Base-by-base conservation (phyloP, 163 green algal genomes). In the Scenedesmus sp. region DNA sequence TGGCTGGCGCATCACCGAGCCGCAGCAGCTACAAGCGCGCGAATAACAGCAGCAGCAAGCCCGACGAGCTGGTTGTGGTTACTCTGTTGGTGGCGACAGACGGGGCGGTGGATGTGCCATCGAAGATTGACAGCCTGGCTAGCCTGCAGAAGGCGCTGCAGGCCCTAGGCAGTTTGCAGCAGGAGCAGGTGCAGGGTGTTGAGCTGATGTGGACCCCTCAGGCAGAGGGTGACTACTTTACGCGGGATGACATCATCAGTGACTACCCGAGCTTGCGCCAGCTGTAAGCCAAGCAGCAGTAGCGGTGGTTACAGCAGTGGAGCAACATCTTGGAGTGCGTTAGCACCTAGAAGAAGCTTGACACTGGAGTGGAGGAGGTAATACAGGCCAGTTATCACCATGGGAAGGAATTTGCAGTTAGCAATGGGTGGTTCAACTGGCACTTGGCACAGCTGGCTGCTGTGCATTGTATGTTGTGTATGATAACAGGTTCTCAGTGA, bases 161-260 rank as follows among this genome's bases (percentile, higher is more conserved):
- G 26, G 42, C 76, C 16, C 91, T 98, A 18, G 96, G 95, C 20
- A 90, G 90, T 16, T 42, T 98, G 33, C 80, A 85, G 12, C 44
- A 73, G 33, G 88, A 94, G 7, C 22, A 95, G 86, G 87, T 91
- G 37, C 42, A 87, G 53, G 87, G 87, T 37, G 97, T 99, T 70
- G 97, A 99, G 94, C 91, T 99, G 46, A 90, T 99, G 90, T 99
- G 97, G 97, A 98, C 97, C 6, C 97, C 97, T 43, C 91, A 93
- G 82, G 87, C 91, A 30, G 96, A 97, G 73, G 92, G 91, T 4
- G 97, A 99, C 79, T 95, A 90, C 51, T 97, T 97, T 89, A 98
- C 93, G 0, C 84, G 87, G 26, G 93, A 97, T 78, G 97, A 99
- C 86, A 81, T 99, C 37, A 82, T 97, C 0, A 42, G 72, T 0